These are phyloP conservation scores for Ophiobolus disseminans DNA, from an alignment of 2,329 filamentous ascomycete genomes.

Conservation along the genomic window DNA sequence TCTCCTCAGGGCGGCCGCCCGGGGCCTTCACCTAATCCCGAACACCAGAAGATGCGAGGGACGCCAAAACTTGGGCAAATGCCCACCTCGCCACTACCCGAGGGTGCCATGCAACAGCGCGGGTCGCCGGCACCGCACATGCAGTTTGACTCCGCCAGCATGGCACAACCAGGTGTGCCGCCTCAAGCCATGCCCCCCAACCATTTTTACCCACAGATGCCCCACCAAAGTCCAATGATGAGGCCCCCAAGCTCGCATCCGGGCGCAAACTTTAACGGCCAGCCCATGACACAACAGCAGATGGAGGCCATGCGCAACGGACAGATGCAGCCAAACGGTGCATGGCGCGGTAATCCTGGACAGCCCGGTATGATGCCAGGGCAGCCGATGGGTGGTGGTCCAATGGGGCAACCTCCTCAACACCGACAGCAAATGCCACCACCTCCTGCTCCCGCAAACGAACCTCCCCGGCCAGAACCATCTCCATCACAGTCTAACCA, in stretches of 20 bases:
- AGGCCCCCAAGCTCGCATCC: slow-evolving; percentile 57
- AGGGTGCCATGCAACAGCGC: slow-evolving; percentile 69
- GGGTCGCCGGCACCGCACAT: slow-evolving; percentile 66
- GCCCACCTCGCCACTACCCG: slow-evolving; percentile 71
- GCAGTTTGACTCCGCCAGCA: slow-evolving; percentile 57
- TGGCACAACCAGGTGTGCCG: slow-evolving; percentile 57
- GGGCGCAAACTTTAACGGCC: slow-evolving; percentile 65
- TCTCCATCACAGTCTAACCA: slow-evolving; percentile 54
- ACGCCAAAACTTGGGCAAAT: slow-evolving; percentile 77
- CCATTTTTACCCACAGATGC: slow-evolving; percentile 46
- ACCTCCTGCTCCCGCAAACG: slow-evolving; percentile 54
- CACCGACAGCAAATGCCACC: slow-evolving; percentile 67
- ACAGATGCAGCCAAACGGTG: slow-evolving; percentile 46
- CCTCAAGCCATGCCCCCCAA: too few relatives aligned
- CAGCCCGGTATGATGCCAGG: slow-evolving; percentile 63
- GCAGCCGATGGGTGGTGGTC: slow-evolving; percentile 57
- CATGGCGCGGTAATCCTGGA: slow-evolving; percentile 45
- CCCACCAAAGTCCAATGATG: slow-evolving; percentile 58
- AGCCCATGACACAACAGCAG: slow-evolving; percentile 67
- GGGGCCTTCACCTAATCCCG: slow-evolving; percentile 77
- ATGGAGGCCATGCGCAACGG: slow-evolving; percentile 54
- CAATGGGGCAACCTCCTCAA: slow-evolving; percentile 71
- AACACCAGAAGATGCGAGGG: slow-evolving; percentile 79
- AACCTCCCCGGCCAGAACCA: slow-evolving; percentile 54
- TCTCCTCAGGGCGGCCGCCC: slow-evolving; percentile 73